Percentiles rank a stretch among this genome's conserved stretches.
Evolutionary conservation across 2,329 filamentous ascomycete species (phyloP).

Genomic region (Drechslerella dactyloides): DNA sequence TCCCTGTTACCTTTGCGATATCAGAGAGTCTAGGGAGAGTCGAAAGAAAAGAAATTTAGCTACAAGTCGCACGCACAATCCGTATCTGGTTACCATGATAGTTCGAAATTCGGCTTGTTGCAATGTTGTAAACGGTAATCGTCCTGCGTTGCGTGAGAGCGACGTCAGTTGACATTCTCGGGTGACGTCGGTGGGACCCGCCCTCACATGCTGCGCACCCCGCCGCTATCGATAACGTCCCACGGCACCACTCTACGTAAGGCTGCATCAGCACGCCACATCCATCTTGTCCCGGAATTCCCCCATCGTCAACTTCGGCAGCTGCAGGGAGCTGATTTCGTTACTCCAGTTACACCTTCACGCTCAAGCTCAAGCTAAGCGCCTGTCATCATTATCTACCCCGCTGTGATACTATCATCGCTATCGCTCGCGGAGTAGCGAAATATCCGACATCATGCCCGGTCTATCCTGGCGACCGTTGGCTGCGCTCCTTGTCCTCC

Average conservation of each 20-base stretch:
- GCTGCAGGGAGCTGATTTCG: neutral
- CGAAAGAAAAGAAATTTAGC: neutral
- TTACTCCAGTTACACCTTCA: neutral
- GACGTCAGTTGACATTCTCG: constrained; percentile 46
- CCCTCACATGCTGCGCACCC: constrained; percentile 24
- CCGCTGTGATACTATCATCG: neutral
- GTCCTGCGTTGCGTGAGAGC: constrained; percentile 14
- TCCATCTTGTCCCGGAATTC: neutral
- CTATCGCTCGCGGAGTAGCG: neutral
- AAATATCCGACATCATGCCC: constrained; percentile 17
- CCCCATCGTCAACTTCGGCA: neutral
- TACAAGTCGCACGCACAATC: too few species aligned
- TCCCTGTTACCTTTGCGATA: too few species aligned
- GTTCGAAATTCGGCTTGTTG: too few species aligned
- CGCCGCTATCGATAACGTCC: constrained; percentile 29
- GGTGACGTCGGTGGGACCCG: constrained; percentile 28
- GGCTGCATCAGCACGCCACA: neutral
- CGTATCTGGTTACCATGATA: too few species aligned
- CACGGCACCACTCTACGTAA: neutral
- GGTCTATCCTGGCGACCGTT: constrained; percentile 32
- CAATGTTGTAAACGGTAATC: too few species aligned
- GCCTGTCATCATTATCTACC: neutral
- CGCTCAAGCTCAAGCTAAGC: too few species aligned
- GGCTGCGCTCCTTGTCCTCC: constrained; percentile 60
- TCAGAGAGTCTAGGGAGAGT: neutral